Percentiles rank a stretch among this genome's conserved stretches.
These are phyloP conservation scores for Biscogniauxia marginata DNA, from an alignment of 2,329 filamentous ascomycete genomes.

Conservation along the genomic window DNA sequence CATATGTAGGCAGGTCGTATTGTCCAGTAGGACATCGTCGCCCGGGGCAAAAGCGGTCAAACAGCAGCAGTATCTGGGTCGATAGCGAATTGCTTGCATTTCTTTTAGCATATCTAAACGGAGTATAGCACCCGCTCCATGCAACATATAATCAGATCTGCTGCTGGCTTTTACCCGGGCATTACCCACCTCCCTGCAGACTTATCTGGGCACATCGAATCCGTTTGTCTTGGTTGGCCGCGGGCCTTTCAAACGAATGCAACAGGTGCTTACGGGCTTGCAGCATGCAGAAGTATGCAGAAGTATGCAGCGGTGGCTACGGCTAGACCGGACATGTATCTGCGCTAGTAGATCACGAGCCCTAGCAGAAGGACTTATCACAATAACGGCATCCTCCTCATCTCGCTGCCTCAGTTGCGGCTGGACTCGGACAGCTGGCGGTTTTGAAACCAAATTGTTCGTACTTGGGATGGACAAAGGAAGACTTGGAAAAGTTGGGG, in stretches of 20 bases:
- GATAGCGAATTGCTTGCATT: background rate
- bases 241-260: conserved; percentile 15
- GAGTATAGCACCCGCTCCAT: conserved; percentile 10
- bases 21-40: background rate
- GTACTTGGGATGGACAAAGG: background rate
- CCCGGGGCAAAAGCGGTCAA: background rate
- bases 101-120: conserved; percentile 8
- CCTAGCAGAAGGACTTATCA: conserved; percentile 9
- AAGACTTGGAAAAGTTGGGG: background rate
- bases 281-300: conserved; percentile 14
- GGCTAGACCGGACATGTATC: conserved; percentile 18
- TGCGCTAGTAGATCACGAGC: conserved; percentile 12
- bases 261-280: conserved; percentile 17
- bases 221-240: conserved; percentile 18
- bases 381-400: conserved; percentile 10
- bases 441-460: background rate
- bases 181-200: conserved; percentile 24
- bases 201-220: conserved; percentile 21
- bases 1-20: background rate
- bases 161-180: conserved; percentile 22
- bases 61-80: background rate
- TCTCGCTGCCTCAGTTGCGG: background rate
- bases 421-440: background rate
- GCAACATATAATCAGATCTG: conserved; percentile 15
- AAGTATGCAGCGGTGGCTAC: conserved; percentile 15